phyloP scores from a whole-genome alignment of 2,329 filamentous ascomycete genomes.

The Stagonosporopsis tanaceti region DNA sequence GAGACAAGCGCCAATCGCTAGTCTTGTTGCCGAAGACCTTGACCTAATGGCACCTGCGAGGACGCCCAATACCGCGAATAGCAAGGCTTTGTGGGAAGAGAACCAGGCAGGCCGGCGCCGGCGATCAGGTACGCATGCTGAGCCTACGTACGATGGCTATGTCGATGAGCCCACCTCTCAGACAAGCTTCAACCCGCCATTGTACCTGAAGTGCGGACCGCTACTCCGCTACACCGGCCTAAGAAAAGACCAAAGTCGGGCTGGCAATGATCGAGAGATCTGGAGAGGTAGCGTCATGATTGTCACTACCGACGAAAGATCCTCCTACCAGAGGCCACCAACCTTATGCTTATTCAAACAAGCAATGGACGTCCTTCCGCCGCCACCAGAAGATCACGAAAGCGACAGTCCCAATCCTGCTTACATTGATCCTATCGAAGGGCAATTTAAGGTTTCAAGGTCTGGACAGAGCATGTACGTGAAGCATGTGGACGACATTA shows the following conservation, averaged over 20 bases:
- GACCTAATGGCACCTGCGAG: slow-evolving; percentile 48
- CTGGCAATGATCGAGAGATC: slow-evolving; percentile 70
- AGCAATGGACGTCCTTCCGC: slow-evolving; percentile 80
- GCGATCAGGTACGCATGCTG: slow-evolving; percentile 42
- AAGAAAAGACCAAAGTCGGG: slow-evolving; percentile 62
- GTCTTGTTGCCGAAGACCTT: slow-evolving; percentile 54
- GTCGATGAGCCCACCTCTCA: slow-evolving; percentile 70
- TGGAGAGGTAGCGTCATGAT: slow-evolving; percentile 98
- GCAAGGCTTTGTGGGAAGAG: slow-evolving; percentile 78
- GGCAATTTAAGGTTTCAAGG: slow-evolving; percentile 83
- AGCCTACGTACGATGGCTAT: slow-evolving; percentile 69
- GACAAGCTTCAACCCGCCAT: slow-evolving; percentile 80
- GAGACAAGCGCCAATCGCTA: slow-evolving; percentile 52
- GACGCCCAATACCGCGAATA: slow-evolving; percentile 31
- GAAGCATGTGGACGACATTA: slow-evolving; percentile 84
- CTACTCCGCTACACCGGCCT: slow-evolving; percentile 89
- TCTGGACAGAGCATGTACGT: slow-evolving; percentile 88
- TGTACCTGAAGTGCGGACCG: slow-evolving; percentile 90
- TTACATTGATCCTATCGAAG: slow-evolving; percentile 88
- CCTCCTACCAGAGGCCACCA: slow-evolving; percentile 80
- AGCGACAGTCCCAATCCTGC: slow-evolving; percentile 73
- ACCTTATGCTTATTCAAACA: slow-evolving; percentile 86
- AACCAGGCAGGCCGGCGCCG: slow-evolving; percentile 56
- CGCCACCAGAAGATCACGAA: slow-evolving; percentile 75
- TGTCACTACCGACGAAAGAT: slow-evolving; percentile 84